A percentile compares a stretch with the other conserved stretches of the same genome.
Evolutionary conservation across 331 rosid species (phyloP).

Genomic region (Rosa hybrid): DNA sequence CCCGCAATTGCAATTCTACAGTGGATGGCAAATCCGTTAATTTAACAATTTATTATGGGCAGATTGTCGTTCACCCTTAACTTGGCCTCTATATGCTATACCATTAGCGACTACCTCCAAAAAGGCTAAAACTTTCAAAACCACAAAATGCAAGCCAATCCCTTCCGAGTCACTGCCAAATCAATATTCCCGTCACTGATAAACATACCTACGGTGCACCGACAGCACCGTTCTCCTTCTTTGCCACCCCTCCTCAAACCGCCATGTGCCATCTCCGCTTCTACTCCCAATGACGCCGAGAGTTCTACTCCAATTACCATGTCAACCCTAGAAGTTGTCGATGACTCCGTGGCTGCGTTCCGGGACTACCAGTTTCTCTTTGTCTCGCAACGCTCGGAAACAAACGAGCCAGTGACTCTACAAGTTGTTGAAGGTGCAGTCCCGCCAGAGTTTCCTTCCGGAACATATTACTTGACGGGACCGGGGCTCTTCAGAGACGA

Average conservation of each 20-base stretch:
- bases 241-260: neutral
- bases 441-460: slow-evolving; percentile 67
- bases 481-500: slow-evolving; percentile 81
- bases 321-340: slow-evolving; percentile 28
- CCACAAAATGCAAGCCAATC: too few relatives aligned
- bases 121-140: too few relatives aligned
- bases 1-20: too few relatives aligned
- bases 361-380: slow-evolving; percentile 88
- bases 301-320: slow-evolving; percentile 8
- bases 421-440: slow-evolving; percentile 49
- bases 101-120: too few relatives aligned
- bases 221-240: too few relatives aligned
- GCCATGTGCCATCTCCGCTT: slow-evolving; percentile 42
- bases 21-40: too few relatives aligned
- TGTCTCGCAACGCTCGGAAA: slow-evolving; percentile 66
- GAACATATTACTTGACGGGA: slow-evolving; percentile 74
- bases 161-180: too few relatives aligned
- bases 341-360: slow-evolving; percentile 57
- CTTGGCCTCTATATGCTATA: too few relatives aligned
- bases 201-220: too few relatives aligned
- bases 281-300: slow-evolving; percentile 29
- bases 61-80: too few relatives aligned
- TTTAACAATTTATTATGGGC: too few relatives aligned
- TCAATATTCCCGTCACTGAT: too few relatives aligned
- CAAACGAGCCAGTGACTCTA: slow-evolving; percentile 41